A percentile compares a stretch with the other conserved stretches of the same genome.
phyloP scores from a whole-genome alignment of 1,284 basidiomycete genomes.

The Entoloma clypeatum region DNA sequence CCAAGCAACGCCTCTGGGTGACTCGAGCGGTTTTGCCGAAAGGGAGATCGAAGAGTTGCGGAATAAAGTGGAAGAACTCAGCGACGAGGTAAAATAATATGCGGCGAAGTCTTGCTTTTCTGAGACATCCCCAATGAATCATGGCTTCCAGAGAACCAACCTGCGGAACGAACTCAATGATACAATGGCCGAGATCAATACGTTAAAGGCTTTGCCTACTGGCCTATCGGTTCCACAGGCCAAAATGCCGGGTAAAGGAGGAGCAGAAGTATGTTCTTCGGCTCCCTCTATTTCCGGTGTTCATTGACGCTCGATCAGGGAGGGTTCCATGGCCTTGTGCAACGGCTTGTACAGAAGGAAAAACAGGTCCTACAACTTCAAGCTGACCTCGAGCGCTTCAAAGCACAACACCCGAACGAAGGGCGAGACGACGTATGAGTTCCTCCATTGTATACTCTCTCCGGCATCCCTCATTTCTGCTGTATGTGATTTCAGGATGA shows the following conservation, averaged over 20 bases:
- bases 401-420: slow-evolving; percentile 53
- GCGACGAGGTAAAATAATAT: slow-evolving; percentile 66
- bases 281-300: neutral
- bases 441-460: slow-evolving; percentile 8
- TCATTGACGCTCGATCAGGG: slow-evolving; percentile 25
- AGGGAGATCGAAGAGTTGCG: slow-evolving; percentile 63
- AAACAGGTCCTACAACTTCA: slow-evolving; percentile 77
- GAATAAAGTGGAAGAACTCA: slow-evolving; percentile 54
- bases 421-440: slow-evolving; percentile 52
- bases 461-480: slow-evolving; percentile 5
- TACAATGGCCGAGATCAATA: slow-evolving; percentile 63
- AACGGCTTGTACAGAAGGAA: slow-evolving; percentile 80
- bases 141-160: slow-evolving; percentile 41
- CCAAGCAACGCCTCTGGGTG: slow-evolving; percentile 40
- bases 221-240: slow-evolving; percentile 33
- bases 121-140: slow-evolving; percentile 1
- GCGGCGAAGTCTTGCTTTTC: slow-evolving; percentile 7
- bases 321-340: slow-evolving; percentile 75
- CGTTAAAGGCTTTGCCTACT: slow-evolving; percentile 53
- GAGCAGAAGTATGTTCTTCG: slow-evolving; percentile 43
- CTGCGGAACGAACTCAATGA: slow-evolving; percentile 54
- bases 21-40: slow-evolving; percentile 43
- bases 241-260: slow-evolving; percentile 40
- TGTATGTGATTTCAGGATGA: slow-evolving; percentile 54
- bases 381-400: slow-evolving; percentile 65